Conservation (phyloP, 345 rosid species). For the Trapa bicornis region DNA sequence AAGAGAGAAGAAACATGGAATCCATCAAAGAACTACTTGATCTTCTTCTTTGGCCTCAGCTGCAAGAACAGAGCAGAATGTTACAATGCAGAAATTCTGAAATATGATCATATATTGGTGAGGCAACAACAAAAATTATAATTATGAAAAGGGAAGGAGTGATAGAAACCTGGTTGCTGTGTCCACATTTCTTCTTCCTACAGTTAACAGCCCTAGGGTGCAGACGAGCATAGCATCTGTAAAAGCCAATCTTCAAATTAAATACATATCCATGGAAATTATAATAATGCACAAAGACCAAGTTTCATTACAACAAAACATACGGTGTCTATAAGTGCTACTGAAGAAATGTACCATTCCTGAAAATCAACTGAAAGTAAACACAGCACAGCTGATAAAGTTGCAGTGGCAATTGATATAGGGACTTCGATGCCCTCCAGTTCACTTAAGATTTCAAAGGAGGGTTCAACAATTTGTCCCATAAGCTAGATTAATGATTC, state of each 20-base stretch:
- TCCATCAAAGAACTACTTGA: slow-evolving; percentile 29
- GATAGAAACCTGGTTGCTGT: slow-evolving; percentile 72
- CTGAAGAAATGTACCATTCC: slow-evolving; percentile 15
- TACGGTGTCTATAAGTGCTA: background rate
- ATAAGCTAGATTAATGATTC: too few species aligned
- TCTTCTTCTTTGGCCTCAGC: slow-evolving; percentile 99
- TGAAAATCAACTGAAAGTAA: slow-evolving; percentile 50
- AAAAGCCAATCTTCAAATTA: background rate
- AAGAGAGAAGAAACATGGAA: background rate
- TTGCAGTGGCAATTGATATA: slow-evolving; percentile 10
- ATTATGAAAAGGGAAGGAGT: too few species aligned
- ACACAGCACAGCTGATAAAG: slow-evolving; percentile 23
- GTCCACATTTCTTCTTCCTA: slow-evolving; percentile 97
- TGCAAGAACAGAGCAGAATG: slow-evolving; percentile 16
- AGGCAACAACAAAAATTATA: too few species aligned
- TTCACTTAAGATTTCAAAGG: too few species aligned
- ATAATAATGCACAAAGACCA: background rate
- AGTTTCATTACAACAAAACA: too few species aligned
- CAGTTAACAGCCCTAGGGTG: slow-evolving; percentile 99
- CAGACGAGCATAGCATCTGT: slow-evolving; percentile 83
- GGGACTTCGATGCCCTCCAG: too few species aligned
- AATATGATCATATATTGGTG: background rate
- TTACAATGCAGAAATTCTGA: background rate
- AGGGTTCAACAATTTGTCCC: too few species aligned
- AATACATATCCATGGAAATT: background rate